A percentile compares a stretch with the other conserved stretches of the same genome.
These are phyloP conservation scores for Monosporascus sp. DNA, from an alignment of 2,329 filamentous ascomycete species.

Conservation along the genomic window DNA sequence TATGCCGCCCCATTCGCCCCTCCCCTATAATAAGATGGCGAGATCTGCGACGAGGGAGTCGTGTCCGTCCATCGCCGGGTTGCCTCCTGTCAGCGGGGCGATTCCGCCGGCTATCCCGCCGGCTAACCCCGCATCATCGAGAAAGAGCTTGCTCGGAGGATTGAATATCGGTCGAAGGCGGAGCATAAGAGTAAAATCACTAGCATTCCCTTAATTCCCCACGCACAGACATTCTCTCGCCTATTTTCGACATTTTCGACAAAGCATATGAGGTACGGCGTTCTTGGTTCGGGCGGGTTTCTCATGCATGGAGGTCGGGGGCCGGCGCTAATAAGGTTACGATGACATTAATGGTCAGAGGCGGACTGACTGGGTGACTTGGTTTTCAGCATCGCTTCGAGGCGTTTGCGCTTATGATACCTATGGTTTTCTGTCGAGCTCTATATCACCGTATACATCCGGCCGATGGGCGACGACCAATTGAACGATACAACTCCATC, in stretches of 20 bases:
- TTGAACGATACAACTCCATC: neutral
- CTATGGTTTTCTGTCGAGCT: neutral
- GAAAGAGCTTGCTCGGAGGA: constrained; percentile 18
- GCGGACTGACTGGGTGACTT: neutral
- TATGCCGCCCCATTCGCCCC: constrained; percentile 25
- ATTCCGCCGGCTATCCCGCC: constrained; percentile 13
- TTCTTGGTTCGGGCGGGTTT: neutral
- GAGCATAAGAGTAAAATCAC: neutral
- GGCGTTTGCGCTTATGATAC: neutral
- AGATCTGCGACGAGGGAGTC: constrained; percentile 38
- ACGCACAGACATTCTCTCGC: no score
- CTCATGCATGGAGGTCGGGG: neutral
- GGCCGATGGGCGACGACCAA: neutral
- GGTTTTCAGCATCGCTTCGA: neutral
- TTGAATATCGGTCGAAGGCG: neutral
- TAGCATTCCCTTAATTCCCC: neutral
- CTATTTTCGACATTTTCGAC: neutral
- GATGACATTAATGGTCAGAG: neutral
- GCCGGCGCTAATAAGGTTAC: neutral
- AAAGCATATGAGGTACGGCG: neutral
- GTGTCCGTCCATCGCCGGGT: constrained; percentile 5
- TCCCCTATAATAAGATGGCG: constrained; percentile 45
- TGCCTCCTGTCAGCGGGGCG: neutral
- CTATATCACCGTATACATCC: no score
- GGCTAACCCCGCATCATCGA: constrained; percentile 14